phyloP scores from a whole-genome alignment of 2,329 filamentous ascomycete genomes.

The Blastomyces emzantsi region DNA sequence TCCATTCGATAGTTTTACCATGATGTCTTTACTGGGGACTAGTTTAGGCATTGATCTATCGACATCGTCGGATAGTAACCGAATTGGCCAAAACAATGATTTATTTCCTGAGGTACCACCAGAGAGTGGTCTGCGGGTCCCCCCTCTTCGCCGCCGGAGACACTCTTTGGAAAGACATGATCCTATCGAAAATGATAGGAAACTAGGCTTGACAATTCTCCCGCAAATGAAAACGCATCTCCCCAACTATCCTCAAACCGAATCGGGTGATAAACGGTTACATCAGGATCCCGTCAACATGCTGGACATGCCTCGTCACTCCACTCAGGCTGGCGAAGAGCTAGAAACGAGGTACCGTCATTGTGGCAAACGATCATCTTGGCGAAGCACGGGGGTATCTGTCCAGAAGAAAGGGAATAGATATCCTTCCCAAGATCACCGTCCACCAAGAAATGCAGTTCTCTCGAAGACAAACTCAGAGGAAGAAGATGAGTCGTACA shows the following conservation, averaged over 20 bases:
- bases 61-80: not conserved
- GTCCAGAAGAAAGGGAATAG: conserved; percentile 4
- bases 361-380: not conserved
- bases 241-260: not conserved
- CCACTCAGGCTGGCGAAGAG: not conserved
- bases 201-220: not conserved
- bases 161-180: not conserved
- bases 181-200: not conserved
- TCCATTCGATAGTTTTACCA: not conserved
- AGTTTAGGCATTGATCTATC: not conserved
- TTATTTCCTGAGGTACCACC: too few relatives aligned
- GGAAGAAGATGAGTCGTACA: not conserved
- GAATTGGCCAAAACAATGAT: not conserved
- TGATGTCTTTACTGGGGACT: not conserved
- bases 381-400: not conserved
- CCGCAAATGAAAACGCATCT: not conserved
- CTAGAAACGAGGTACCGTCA: conserved; percentile 1
- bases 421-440: not conserved
- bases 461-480: not conserved
- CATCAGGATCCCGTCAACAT: conserved; percentile 2
- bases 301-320: not conserved
- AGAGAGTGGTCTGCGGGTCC: not conserved
- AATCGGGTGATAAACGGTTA: conserved; percentile 4
- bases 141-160: not conserved
- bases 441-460: not conserved